Evolutionary conservation across 2,329 filamentous ascomycete species (phyloP), one percentile per base, ranked within the genome.

Genomic region (Exophiala lecanii-corni): DNA sequence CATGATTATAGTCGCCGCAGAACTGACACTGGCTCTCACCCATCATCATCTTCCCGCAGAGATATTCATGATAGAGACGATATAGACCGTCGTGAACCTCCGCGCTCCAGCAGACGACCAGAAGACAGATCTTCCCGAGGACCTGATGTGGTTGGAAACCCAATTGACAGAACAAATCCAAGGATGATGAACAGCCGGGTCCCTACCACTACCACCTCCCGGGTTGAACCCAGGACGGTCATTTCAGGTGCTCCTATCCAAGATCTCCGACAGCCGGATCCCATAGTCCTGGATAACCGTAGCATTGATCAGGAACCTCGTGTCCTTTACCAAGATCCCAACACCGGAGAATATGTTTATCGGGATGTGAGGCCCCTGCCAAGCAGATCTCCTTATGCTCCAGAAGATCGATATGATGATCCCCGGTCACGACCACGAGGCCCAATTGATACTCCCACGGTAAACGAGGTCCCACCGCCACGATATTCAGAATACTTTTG

Each of bases 401-500:
- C 46, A 21, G 51, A 55, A 34, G 45, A 52, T 21, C 50, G 44
- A 47, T 54, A 53, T 38, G 36, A 50, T 66, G 57, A 64, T 62
- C 56, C 63, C 56, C 51, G 75, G 3, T 25, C 47, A 12, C 44
- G 50, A 28, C 43, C 39, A 38, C 46, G 46, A 30, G 28, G 39
- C 77, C 47, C 78, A 18, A 45, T 51, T 42, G 49, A 51, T 37
- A 23, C 40, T 19, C 21, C 49, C 21, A 44, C 47, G 32, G 31
- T 9, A 35, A 38, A 41, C 20, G 49, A 48, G 16, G 50, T 47
- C 43, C 50, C 50, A 31, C 39, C 44, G 15, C 45, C 51, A 31
- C 41, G 36, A 17, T 50, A 84, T 63, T 86, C 86, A 66, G 83
- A 88, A 68, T 89, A 88, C 63, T 89, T 89, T 64, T 80, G 89